Percentiles rank a stretch among this genome's conserved stretches.
phyloP scores from a whole-genome alignment of 176 grass and related monocot species.

The Musa beccarii region DNA sequence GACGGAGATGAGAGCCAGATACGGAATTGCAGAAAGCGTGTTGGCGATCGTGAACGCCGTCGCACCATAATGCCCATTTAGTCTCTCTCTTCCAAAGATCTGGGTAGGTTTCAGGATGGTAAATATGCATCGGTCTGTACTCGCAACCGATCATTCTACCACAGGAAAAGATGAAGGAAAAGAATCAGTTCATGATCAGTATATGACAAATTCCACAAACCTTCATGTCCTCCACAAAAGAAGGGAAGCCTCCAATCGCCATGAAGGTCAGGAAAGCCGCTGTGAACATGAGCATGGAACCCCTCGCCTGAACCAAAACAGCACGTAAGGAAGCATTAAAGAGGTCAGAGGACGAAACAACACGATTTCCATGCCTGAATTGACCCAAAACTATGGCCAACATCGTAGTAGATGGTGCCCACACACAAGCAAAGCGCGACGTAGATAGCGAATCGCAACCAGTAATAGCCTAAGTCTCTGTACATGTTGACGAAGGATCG shows the following conservation, averaged over 20 bases:
- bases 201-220: no score
- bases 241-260: slow-evolving; percentile 1
- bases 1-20: background rate
- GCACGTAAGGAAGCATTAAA: no score
- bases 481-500: background rate
- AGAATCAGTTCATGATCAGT: no score
- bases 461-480: background rate
- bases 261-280: background rate
- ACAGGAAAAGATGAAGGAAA: no score
- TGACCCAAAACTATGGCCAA: no score
- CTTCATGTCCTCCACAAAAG: background rate
- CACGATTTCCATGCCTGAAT: no score
- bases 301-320: background rate
- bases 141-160: background rate
- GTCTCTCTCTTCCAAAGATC: background rate
- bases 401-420: no score
- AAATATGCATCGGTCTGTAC: background rate
- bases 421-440: background rate
- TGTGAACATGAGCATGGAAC: background rate
- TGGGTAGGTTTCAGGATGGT: background rate
- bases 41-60: background rate
- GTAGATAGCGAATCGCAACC: background rate
- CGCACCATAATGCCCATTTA: background rate
- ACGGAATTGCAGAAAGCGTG: background rate
- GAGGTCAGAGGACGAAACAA: no score